These are phyloP conservation scores for Viridothelium virens DNA, from an alignment of 495 filamentous ascomycete species.

Conservation along the genomic window DNA sequence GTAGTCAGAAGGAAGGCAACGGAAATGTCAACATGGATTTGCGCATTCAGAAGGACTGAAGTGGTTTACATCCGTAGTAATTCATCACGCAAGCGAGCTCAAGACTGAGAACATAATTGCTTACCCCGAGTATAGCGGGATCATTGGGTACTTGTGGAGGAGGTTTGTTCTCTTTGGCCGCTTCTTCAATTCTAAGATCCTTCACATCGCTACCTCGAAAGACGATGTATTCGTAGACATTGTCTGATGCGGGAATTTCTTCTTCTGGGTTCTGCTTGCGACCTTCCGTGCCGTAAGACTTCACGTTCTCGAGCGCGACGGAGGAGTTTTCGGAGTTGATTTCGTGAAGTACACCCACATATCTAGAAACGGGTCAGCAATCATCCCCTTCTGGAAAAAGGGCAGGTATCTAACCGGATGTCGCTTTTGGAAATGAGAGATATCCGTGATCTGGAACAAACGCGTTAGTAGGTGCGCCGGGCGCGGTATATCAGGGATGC, in stretches of 20 bases:
- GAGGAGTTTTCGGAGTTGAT: conserved; percentile 97
- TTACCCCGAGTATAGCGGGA: conserved; percentile 94
- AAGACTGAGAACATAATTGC: conserved; percentile 36
- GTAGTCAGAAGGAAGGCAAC: conserved; percentile 99
- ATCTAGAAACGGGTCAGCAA: conserved; percentile 46
- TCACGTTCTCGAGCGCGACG: conserved; percentile 91
- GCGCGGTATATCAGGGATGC: background rate
- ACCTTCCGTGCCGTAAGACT: conserved; percentile 87
- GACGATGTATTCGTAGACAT: conserved; percentile 97
- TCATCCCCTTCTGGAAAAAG: background rate
- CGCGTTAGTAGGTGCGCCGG: conserved; percentile 18
- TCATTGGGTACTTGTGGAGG: conserved; percentile 73
- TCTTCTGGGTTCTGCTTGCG: conserved; percentile 67
- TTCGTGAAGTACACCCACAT: conserved; percentile 91
- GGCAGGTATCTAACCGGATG: conserved; percentile 58
- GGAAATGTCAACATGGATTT: conserved; percentile 93
- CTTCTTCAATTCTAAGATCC: conserved; percentile 83
- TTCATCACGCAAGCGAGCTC: conserved; percentile 59
- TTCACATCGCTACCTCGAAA: conserved; percentile 99
- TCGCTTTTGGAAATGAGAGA: conserved; percentile 94
- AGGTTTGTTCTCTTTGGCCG: conserved; percentile 60
- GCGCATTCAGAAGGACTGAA: conserved; percentile 73
- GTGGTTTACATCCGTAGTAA: conserved; percentile 72
- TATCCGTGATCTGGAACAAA: conserved; percentile 55
- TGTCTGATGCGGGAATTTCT: conserved; percentile 71